Evolutionary conservation across 2,329 filamentous ascomycete genomes (phyloP).

Genomic region (Microcyclosporella mali): DNA sequence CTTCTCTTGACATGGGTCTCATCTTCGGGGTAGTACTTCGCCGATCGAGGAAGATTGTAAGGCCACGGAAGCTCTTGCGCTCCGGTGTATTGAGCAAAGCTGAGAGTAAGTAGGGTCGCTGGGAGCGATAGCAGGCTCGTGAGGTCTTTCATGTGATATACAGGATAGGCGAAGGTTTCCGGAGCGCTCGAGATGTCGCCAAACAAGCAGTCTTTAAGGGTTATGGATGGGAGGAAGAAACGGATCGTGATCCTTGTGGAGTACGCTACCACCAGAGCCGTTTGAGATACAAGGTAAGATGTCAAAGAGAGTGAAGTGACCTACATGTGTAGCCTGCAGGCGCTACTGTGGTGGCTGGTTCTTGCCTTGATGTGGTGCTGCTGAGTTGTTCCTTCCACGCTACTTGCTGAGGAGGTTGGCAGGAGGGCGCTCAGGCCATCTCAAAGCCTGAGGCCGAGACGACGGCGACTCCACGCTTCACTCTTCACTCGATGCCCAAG

Average conservation of each 20-base stretch:
- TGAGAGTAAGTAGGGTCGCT: constrained; percentile 17
- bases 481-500: too few species aligned
- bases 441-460: too few species aligned
- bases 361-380: too few species aligned
- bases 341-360: too few species aligned
- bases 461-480: too few species aligned
- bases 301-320: neutral
- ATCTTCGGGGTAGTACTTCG: constrained; percentile 45
- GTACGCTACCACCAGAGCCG: neutral
- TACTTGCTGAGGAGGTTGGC: too few species aligned
- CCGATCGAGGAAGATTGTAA: constrained; percentile 40
- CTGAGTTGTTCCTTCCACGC: too few species aligned
- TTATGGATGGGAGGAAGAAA: neutral
- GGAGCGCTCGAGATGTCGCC: neutral
- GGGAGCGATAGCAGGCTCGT: constrained; percentile 22
- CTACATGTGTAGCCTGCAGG: too few species aligned
- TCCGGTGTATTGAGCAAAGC: constrained; percentile 1
- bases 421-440: too few species aligned
- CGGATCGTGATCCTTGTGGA: neutral
- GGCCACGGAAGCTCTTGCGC: constrained; percentile 38
- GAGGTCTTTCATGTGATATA: constrained; percentile 19
- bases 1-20: constrained; percentile 38
- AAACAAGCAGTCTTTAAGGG: neutral
- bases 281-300: neutral
- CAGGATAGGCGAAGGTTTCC: neutral